Evolutionary conservation across 2,329 filamentous ascomycete species (phyloP).

Genomic region (Aspergillus bombycis): DNA sequence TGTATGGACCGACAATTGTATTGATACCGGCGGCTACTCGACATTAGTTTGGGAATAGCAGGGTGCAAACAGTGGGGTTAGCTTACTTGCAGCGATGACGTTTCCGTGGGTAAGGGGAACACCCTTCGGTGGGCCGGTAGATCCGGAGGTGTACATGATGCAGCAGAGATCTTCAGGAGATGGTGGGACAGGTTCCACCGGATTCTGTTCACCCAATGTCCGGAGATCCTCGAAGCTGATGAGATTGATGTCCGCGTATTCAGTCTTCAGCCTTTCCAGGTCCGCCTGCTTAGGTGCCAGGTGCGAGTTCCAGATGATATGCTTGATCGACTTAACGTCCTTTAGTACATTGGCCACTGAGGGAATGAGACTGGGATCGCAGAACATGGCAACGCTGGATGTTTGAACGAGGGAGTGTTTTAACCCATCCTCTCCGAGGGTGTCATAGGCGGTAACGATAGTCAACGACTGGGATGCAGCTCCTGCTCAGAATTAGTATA

Average conservation of each 20-base stretch:
- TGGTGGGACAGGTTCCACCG: slow-evolving; percentile 71
- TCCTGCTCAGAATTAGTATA: slow-evolving; percentile 38
- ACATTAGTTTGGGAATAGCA: slow-evolving; percentile 13
- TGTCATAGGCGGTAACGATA: slow-evolving; percentile 94
- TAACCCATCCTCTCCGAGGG: slow-evolving; percentile 80
- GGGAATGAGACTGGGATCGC: slow-evolving; percentile 75
- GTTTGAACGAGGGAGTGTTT: slow-evolving; percentile 86
- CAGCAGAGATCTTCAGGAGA: slow-evolving; percentile 79
- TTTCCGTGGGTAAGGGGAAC: slow-evolving; percentile 79
- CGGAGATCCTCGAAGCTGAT: slow-evolving; percentile 60
- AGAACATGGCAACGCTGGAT: slow-evolving; percentile 78
- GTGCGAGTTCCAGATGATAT: slow-evolving; percentile 62
- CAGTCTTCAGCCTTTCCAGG: slow-evolving; percentile 57
- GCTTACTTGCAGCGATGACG: slow-evolving; percentile 74
- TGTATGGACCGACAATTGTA: slow-evolving; percentile 73
- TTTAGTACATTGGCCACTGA: slow-evolving; percentile 61
- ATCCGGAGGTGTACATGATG: slow-evolving; percentile 82
- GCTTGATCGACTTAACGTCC: slow-evolving; percentile 58
- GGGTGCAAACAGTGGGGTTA: neutral
- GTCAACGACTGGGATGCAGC: slow-evolving; percentile 82
- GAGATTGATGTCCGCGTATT: slow-evolving; percentile 57
- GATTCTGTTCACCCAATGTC: slow-evolving; percentile 65
- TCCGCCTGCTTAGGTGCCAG: slow-evolving; percentile 56
- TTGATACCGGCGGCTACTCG: slow-evolving; percentile 76
- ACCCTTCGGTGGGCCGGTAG: slow-evolving; percentile 86